A percentile compares a stretch with the other conserved stretches of the same genome.
These are phyloP conservation scores for Flaveria floridana DNA, from an alignment of 140 eudicot species.

Conservation along the genomic window DNA sequence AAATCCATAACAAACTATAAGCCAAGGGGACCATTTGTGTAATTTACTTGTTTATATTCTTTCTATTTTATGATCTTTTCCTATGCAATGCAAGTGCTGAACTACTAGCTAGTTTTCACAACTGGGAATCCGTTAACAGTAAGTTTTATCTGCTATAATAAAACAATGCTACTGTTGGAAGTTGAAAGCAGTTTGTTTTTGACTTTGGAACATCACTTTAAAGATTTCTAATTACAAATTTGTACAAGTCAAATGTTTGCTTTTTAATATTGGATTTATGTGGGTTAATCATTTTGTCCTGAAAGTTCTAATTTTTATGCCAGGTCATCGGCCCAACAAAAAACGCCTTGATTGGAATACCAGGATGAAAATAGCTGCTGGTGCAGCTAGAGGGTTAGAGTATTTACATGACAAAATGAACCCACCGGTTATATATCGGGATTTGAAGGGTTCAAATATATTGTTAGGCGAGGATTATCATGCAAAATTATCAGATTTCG, in stretches of 20 bases:
- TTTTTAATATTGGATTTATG: background rate
- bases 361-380: constrained; percentile 92
- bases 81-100: constrained; percentile 32
- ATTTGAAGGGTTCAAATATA: constrained; percentile 81
- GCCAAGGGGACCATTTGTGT: background rate
- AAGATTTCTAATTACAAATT: background rate
- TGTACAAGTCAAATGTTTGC: background rate
- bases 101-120: constrained; percentile 27
- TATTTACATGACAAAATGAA: constrained; percentile 82
- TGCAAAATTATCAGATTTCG: constrained; percentile 89
- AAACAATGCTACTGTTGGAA: background rate
- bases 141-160: constrained; percentile 26
- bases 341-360: constrained; percentile 73
- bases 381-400: constrained; percentile 88
- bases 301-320: constrained; percentile 18
- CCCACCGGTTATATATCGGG: constrained; percentile 86
- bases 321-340: constrained; percentile 43
- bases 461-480: constrained; percentile 78
- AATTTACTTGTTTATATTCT: background rate
- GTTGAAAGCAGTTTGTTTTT: constrained; percentile 8
- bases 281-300: background rate
- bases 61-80: constrained; percentile 7
- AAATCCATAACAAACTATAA: background rate
- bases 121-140: constrained; percentile 26
- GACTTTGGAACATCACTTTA: constrained; percentile 1